Base-by-base conservation (phyloP, 352 stramenopile species). In the Peronospora farinosa region DNA sequence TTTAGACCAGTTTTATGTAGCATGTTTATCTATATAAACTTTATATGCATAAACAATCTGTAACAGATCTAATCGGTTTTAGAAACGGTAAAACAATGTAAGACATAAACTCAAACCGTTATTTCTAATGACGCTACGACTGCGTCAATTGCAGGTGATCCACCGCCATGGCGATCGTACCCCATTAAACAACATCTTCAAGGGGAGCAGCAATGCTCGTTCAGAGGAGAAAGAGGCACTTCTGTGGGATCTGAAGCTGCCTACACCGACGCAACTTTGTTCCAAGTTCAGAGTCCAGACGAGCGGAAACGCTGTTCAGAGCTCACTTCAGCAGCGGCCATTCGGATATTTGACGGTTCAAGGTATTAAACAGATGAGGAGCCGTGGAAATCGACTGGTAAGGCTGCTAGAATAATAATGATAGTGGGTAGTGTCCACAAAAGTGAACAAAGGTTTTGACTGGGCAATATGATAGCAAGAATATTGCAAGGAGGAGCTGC, bases 151-250 rank as follows among this genome's bases (percentile, higher is more conserved):
- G 52, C 81, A 92, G 51, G 62, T 92, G 42, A 56, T 88, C 30
- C 81, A 90, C 44, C 81, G 81, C 35, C 81, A 92, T 52, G 81
- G 81, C 10, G 81, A 92, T 62, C 81, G 81, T 37, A 87, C 74
- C 41, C 81, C 81, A 32, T 63, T 92, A 47, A 52, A 63, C 38
- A 92, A 92, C 49, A 72, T 90, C 33, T 87, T 83, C 40, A 49
- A 67, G 41, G 67, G 56, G n/a, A 57, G 50, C 17, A 49, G 17
- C 15, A 50, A 45, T 43, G 30, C 53, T 1, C 64, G 54, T 5
- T 36, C 46, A 0, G 78, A 74, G 32, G 41, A 66, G 15, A 43
- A 70, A 9, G 81, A 87, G 53, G 55, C 48, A 10, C 44, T 56
- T 41, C 62, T 66, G 1, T 90, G 81, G 77, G 35, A 46, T 10